These are phyloP conservation scores for Colletotrichum sp. DNA, from an alignment of 2,329 filamentous ascomycete species.

Conservation along the genomic window DNA sequence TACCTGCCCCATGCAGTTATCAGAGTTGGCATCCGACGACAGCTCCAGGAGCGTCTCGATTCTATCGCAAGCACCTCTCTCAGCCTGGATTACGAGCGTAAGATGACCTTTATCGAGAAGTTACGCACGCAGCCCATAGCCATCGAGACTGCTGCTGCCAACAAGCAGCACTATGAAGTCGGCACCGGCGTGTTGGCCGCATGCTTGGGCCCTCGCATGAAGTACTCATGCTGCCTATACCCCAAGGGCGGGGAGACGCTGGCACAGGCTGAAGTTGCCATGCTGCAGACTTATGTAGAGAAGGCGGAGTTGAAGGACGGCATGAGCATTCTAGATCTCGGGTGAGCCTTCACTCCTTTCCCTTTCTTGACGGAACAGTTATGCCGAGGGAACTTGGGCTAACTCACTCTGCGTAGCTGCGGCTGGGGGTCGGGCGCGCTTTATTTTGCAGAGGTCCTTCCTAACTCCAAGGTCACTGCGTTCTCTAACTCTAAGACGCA, in stretches of 20 bases:
- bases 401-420: slow-evolving; percentile 48
- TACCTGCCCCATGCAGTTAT: slow-evolving; percentile 69
- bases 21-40: slow-evolving; percentile 68
- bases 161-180: slow-evolving; percentile 76
- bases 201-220: slow-evolving; percentile 72
- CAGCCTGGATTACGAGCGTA: slow-evolving; percentile 57
- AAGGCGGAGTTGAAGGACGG: slow-evolving; percentile 64
- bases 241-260: slow-evolving; percentile 66
- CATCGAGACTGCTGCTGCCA: slow-evolving; percentile 69
- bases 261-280: slow-evolving; percentile 68
- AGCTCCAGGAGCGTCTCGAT: slow-evolving; percentile 64
- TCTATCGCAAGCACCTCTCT: slow-evolving; percentile 60
- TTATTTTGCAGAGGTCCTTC: slow-evolving; percentile 70
- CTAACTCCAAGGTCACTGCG: slow-evolving; percentile 65
- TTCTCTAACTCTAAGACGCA: slow-evolving; percentile 75
- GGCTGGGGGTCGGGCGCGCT: slow-evolving; percentile 72
- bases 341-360: slow-evolving; percentile 42
- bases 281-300: slow-evolving; percentile 68
- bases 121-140: slow-evolving; percentile 69
- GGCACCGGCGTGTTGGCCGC: slow-evolving; percentile 66
- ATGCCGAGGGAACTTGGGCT: background rate
- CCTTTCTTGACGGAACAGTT: background rate
- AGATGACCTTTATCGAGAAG: slow-evolving; percentile 67
- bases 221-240: slow-evolving; percentile 74
- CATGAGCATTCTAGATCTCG: slow-evolving; percentile 66